A percentile compares a stretch with the other conserved stretches of the same genome.
Evolutionary conservation across 1,284 basidiomycete species (phyloP).

Genomic region (Marasmius tenuissimus): DNA sequence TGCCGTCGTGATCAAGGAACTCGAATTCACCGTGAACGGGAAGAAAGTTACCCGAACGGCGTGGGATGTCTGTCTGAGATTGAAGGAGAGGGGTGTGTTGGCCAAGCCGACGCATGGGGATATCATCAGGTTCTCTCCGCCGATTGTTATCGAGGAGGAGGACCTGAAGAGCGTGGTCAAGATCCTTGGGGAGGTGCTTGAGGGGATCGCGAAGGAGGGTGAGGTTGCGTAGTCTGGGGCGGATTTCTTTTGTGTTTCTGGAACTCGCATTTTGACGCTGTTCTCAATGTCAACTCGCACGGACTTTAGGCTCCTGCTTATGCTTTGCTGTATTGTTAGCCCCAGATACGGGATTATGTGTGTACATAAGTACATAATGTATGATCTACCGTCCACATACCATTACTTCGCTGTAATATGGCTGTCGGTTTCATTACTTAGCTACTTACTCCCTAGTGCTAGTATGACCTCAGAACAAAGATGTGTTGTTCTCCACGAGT

Average conservation of each 20-base stretch:
- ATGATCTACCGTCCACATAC: no score
- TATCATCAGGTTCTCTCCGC: constrained; percentile 95
- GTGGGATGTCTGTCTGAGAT: constrained; percentile 93
- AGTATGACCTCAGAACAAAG: no score
- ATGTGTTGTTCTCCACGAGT: no score
- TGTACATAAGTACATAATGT: no score
- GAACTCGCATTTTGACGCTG: no score
- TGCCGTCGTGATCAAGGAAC: constrained; percentile 92
- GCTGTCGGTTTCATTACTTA: no score
- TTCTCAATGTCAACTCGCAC: no score
- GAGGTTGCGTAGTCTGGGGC: not conserved
- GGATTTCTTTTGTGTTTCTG: not conserved
- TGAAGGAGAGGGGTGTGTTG: constrained; percentile 89
- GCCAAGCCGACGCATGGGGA: constrained; percentile 97
- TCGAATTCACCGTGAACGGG: constrained; percentile 52
- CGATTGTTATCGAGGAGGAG: constrained; percentile 87
- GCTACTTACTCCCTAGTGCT: no score
- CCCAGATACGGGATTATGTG: no score
- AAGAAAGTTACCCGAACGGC: constrained; percentile 68
- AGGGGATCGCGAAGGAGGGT: constrained; percentile 77
- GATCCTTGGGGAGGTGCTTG: constrained; percentile 77
- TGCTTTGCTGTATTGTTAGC: no score
- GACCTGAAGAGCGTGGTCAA: constrained; percentile 77
- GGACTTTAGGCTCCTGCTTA: no score
- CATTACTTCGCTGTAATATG: no score